These are phyloP conservation scores for Apiotrichum gracile DNA, from an alignment of 1,284 basidiomycete genomes.

Conservation along the genomic window DNA sequence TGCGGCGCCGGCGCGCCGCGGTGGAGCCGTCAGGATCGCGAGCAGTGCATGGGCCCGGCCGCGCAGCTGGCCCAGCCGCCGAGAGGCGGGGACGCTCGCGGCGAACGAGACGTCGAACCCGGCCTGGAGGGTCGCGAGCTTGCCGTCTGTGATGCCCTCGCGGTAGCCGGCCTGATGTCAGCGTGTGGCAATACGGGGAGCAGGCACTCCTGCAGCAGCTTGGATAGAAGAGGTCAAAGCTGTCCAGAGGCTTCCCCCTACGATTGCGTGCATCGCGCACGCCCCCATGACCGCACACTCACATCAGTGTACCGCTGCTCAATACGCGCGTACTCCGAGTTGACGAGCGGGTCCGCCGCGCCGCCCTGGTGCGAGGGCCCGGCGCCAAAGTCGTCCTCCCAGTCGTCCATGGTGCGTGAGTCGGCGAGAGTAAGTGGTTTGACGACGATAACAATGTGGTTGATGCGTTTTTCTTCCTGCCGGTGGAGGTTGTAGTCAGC, in stretches of 20 bases:
- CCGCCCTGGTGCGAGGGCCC: conserved; percentile 23
- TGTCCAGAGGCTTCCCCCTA: too few relatives aligned
- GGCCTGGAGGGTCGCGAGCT: conserved; percentile 50
- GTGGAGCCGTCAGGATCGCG: conserved; percentile 8
- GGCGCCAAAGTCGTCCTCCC: conserved; percentile 25
- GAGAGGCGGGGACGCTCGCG: conserved; percentile 46
- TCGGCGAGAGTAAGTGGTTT: not conserved
- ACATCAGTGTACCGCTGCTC: conserved; percentile 44
- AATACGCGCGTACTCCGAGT: conserved; percentile 40
- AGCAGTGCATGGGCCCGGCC: conserved; percentile 48
- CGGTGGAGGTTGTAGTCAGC: too few relatives aligned
- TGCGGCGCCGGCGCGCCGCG: not conserved
- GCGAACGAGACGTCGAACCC: conserved; percentile 53
- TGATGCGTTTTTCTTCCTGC: too few relatives aligned
- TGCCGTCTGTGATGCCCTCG: conserved; percentile 54
- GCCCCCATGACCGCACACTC: too few relatives aligned
- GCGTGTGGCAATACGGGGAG: too few relatives aligned
- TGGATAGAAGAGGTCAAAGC: too few relatives aligned
- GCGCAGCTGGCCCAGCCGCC: conserved; percentile 47
- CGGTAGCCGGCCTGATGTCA: conserved; percentile 51
- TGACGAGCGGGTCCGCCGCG: conserved; percentile 33
- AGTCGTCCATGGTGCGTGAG: conserved; percentile 38
- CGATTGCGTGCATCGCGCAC: too few relatives aligned
- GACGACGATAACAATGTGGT: too few relatives aligned
- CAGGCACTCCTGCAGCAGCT: too few relatives aligned